Conservation (phyloP, 2,329 filamentous ascomycete genomes). For the Thyridium curvatum region DNA sequence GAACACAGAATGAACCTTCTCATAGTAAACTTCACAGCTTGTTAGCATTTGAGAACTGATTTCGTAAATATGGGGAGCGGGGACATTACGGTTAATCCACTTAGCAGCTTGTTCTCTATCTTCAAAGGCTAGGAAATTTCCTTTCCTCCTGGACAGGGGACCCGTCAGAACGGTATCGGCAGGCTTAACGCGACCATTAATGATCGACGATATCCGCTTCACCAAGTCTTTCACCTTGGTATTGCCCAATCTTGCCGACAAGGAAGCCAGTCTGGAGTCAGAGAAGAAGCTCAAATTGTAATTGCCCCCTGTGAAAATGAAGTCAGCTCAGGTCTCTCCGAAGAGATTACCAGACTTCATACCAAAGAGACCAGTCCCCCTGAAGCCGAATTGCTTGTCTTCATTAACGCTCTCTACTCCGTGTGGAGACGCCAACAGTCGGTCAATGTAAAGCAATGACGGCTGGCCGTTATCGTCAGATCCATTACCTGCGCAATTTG, state of each 20-base stretch:
- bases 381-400: slow-evolving; percentile 12
- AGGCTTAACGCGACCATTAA: slow-evolving; percentile 10
- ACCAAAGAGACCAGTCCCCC: slow-evolving; percentile 20
- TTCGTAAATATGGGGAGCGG: background rate
- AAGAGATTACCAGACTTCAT: too few relatives aligned
- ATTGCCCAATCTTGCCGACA: slow-evolving; percentile 19
- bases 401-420: slow-evolving; percentile 5
- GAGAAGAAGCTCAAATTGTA: slow-evolving; percentile 20
- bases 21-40: slow-evolving; percentile 25
- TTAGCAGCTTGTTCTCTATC: slow-evolving; percentile 3
- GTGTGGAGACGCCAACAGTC: slow-evolving; percentile 13
- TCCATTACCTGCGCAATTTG: slow-evolving; percentile 2
- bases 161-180: slow-evolving; percentile 1
- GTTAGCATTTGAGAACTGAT: background rate
- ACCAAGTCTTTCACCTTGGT: slow-evolving; percentile 20
- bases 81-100: slow-evolving; percentile 7
- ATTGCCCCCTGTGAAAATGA: slow-evolving; percentile 12
- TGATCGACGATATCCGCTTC: slow-evolving; percentile 16
- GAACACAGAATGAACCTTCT: slow-evolving; percentile 28
- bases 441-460: slow-evolving; percentile 18
- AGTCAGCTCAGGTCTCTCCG: background rate
- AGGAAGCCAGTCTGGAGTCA: slow-evolving; percentile 20
- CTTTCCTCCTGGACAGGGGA: background rate
- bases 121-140: background rate
- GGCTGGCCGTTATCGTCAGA: slow-evolving; percentile 4